A percentile compares a stretch with the other conserved stretches of the same genome.
phyloP scores from a whole-genome alignment of 1,284 basidiomycete genomes.

The Ustilago cynodontis region DNA sequence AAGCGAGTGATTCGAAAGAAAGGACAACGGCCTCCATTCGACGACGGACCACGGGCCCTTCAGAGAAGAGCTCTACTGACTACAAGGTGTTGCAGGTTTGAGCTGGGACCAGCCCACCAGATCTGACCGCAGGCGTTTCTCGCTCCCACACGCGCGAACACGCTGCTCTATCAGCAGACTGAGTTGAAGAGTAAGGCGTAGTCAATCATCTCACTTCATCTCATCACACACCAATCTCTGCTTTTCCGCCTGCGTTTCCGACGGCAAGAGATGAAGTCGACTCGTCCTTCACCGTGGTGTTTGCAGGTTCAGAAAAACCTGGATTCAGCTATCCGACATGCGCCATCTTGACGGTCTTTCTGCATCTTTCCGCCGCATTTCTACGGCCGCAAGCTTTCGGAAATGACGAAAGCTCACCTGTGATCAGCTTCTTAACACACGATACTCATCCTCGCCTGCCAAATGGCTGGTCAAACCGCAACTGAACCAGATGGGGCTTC shows the following conservation, averaged over 20 bases:
- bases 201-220: background rate
- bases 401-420: background rate
- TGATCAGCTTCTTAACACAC: background rate
- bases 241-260: background rate
- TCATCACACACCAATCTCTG: background rate
- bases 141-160: background rate
- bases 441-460: background rate
- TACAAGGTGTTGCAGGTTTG: background rate
- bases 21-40: background rate
- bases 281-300: too few species aligned
- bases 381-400: background rate
- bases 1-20: background rate
- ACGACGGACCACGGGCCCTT: background rate
- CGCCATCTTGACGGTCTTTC: background rate
- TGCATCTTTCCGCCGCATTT: background rate
- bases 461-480: background rate
- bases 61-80: background rate
- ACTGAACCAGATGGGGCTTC: background rate
- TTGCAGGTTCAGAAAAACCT: background rate
- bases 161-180: background rate
- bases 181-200: background rate
- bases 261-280: background rate
- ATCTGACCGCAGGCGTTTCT: too few species aligned
- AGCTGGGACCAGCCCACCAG: background rate
- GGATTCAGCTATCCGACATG: background rate